Conservation (phyloP, 1,284 basidiomycete genomes). For the Pascua guehoae region DNA sequence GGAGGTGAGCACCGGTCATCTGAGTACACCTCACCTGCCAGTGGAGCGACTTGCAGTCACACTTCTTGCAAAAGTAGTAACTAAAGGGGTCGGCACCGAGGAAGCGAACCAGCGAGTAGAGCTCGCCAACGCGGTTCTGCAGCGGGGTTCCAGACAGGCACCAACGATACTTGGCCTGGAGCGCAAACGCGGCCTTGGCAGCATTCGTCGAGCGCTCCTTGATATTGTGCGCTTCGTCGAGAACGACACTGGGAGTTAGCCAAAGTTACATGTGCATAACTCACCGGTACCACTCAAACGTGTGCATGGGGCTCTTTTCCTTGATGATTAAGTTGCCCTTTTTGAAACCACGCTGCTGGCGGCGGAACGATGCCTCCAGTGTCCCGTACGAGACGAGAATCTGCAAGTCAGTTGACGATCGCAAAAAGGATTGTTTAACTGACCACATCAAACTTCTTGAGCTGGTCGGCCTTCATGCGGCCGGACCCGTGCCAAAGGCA, state of each 20-base stretch:
- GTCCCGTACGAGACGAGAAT: constrained; percentile 63
- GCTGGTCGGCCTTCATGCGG: constrained; percentile 58
- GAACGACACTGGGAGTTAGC: constrained; percentile 35
- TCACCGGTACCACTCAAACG: constrained; percentile 79
- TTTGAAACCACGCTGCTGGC: constrained; percentile 89
- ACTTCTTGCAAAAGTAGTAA: constrained; percentile 81
- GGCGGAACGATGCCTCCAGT: constrained; percentile 86
- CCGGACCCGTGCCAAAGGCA: constrained; percentile 85
- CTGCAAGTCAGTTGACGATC: constrained; percentile 15
- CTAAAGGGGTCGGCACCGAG: constrained; percentile 82
- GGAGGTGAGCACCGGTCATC: constrained; percentile 7
- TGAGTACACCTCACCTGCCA: constrained; percentile 46
- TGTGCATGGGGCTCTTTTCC: constrained; percentile 82
- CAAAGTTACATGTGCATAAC: constrained; percentile 76
- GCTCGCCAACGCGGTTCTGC: constrained; percentile 93
- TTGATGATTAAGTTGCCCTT: constrained; percentile 79
- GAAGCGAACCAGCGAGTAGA: constrained; percentile 90
- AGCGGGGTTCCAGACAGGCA: constrained; percentile 97
- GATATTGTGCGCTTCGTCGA: constrained; percentile 98
- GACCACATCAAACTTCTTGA: constrained; percentile 85
- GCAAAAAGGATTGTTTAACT: constrained; percentile 30
- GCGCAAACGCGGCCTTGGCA: constrained; percentile 89
- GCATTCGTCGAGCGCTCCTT: constrained; percentile 94
- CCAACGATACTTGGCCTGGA: constrained; percentile 81
- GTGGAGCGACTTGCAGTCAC: constrained; percentile 57